These are phyloP conservation scores for Aspergillus ustus DNA, from an alignment of 2,329 filamentous ascomycete genomes.

Conservation along the genomic window DNA sequence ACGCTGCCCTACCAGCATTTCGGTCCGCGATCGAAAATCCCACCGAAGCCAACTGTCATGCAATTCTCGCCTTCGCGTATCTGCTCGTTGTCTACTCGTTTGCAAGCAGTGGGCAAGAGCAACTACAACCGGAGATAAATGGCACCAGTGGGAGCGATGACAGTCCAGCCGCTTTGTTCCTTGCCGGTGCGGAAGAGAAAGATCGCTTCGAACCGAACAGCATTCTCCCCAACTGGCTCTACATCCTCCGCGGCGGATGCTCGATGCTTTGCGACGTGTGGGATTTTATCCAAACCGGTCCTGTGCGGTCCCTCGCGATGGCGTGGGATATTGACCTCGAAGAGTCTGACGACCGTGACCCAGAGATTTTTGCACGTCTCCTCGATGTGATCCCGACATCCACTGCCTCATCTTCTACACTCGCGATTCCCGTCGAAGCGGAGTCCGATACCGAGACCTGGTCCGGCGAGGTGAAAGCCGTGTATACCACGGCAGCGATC, in stretches of 20 bases:
- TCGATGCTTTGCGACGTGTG: conserved; percentile 12
- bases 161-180: background rate
- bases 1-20: conserved; percentile 3
- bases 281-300: background rate
- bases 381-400: background rate
- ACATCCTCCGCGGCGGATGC: conserved; percentile 14
- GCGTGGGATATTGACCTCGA: conserved; percentile 1
- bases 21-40: background rate
- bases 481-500: conserved; percentile 4
- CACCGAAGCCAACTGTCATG: conserved; percentile 4
- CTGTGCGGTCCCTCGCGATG: background rate
- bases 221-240: conserved; percentile 2
- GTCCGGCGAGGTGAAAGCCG: background rate
- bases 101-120: background rate
- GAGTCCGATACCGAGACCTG: background rate
- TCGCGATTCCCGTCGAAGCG: background rate
- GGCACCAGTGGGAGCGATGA: background rate
- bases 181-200: background rate
- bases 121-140: too few species aligned
- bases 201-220: background rate
- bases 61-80: conserved; percentile 7
- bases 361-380: background rate
- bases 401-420: background rate
- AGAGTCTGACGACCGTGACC: background rate
- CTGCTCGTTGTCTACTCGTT: conserved; percentile 7